Evolutionary conservation across 208 protist genomes (phyloP), one percentile per base, ranked within the genome.

Genomic region (Trypanosoma mega): DNA sequence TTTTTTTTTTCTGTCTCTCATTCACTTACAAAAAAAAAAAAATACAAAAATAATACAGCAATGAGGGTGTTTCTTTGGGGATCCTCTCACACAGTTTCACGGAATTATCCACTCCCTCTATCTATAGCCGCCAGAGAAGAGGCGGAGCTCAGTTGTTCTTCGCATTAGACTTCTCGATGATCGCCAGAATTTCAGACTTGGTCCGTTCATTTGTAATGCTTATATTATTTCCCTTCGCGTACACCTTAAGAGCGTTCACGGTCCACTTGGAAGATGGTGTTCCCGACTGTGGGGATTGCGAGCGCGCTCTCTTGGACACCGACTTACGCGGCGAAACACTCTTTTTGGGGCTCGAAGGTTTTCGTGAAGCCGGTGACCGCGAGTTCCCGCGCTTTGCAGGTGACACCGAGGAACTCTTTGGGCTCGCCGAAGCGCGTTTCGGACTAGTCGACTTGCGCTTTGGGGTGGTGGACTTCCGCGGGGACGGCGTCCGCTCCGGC

Each of bases 121-220:
- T 3, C 23, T 36, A 12, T 44, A 44, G 16, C 30, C 16, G 18
- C 26, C 26, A 50, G 1, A 14, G 26, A 11, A 31, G 9, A 14
- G 45, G 14, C 23, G 6, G 45, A 6, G 14, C 11, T 31, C 23
- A 50, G 45, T 24, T 6, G 45, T 14, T 50, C 16, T 14, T 18
- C 18, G 18, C 11, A 21, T 62, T n/a, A n/a, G n/a, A 48, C 14
- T 21, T 24, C 43, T 67, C 49, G 47, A 94, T 85, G 45, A 68
- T 76, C 37, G 44, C n/a, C 23, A 94, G 73, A 30, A 94, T 87
- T 24, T 80, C 80, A 7, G 72, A 55, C 66, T 91, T 94, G 9
- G 46, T 78, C 20, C 68, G 64, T 9, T 70, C 48, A 1, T 81
- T 76, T 2, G 49, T 51, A 29, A 91, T 27, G 11, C 54, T n/a